Conservation (phyloP, 2,329 filamentous ascomycete genomes). For the Verruconis gallopava region DNA sequence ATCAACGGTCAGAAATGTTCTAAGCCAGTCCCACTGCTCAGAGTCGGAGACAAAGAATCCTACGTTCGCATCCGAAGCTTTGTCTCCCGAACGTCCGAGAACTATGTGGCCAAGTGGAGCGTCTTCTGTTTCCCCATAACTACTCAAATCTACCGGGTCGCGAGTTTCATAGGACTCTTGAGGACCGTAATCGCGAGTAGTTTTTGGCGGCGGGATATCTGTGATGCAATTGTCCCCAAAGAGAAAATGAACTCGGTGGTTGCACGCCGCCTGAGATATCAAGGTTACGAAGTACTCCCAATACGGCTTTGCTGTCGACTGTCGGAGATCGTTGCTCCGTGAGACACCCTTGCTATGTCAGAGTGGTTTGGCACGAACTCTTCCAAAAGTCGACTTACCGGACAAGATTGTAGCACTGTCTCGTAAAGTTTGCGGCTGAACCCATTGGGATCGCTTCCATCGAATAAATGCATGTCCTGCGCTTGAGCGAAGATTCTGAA, state of each 20-base stretch:
- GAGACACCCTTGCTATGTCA: neutral
- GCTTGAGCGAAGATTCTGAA: conserved; percentile 8
- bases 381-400: conserved; percentile 3
- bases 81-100: conserved; percentile 6
- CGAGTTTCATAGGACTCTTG: conserved; percentile 7
- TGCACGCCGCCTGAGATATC: conserved; percentile 15
- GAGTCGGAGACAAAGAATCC: conserved; percentile 14
- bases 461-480: neutral
- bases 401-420: conserved; percentile 4
- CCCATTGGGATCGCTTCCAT: conserved; percentile 7
- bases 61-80: conserved; percentile 2
- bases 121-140: conserved; percentile 1
- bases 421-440: conserved; percentile 10
- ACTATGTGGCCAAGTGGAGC: conserved; percentile 7
- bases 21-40: conserved; percentile 19
- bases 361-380: neutral
- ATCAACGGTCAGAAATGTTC: conserved; percentile 14
- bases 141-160: neutral
- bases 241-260: conserved; percentile 10
- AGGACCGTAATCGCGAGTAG: neutral
- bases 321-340: conserved; percentile 17
- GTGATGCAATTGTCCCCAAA: neutral
- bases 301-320: conserved; percentile 19
- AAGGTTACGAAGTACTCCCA: conserved; percentile 19
- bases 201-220: neutral